Evolutionary conservation across 306 rosid genomes (phyloP), one percentile per base, ranked within the genome.

Genomic region (Lathyrus tuberosus): DNA sequence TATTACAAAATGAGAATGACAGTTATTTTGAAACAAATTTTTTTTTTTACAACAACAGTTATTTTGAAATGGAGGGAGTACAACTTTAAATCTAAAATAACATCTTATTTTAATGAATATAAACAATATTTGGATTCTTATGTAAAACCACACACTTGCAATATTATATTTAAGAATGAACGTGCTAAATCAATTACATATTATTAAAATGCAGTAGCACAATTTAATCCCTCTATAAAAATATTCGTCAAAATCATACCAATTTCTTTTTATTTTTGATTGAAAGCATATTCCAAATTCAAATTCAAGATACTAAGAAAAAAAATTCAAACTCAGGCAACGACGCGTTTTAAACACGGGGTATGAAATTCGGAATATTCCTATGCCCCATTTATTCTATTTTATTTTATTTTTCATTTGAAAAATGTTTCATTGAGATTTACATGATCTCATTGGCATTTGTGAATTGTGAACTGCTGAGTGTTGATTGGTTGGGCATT

Each of bases 301-400:
- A n/a, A 8, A 22, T 15, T 62, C 10, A 16, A 17, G 7, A 13
- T 17, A 17, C 20, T 47, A 15, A 35, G 14, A 14, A 12, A 43
- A 42, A 43, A 13, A 43, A 43, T 13, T 44, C 49, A 44, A 44
- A 51, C 6, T 51, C 7, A 17, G 3, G 28, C 28, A 20, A 41
- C 35, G 9, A 64, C 69, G 38, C 69, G 69, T 12, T 42, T 22
- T 64, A 17, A 9, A 64, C 69, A 13, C 69, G 53, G 10, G 46
- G 35, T 6, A 8, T 42, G 18, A 22, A 41, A 6, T 40, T 63
- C 0, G 52, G 69, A 63, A 63, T 63, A 63, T 63, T 42, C 53
- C 37, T 0, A 37, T 62, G 16, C 3, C 28, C 48, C 5, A 6
- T 57, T 57, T 0, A 41, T 10, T 9, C 2, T 11, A 42, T 41